Percentiles rank a stretch among this genome's conserved stretches.
Evolutionary conservation across 2,329 filamentous ascomycete genomes (phyloP).

Genomic region (Dichotomopilus funicola): DNA sequence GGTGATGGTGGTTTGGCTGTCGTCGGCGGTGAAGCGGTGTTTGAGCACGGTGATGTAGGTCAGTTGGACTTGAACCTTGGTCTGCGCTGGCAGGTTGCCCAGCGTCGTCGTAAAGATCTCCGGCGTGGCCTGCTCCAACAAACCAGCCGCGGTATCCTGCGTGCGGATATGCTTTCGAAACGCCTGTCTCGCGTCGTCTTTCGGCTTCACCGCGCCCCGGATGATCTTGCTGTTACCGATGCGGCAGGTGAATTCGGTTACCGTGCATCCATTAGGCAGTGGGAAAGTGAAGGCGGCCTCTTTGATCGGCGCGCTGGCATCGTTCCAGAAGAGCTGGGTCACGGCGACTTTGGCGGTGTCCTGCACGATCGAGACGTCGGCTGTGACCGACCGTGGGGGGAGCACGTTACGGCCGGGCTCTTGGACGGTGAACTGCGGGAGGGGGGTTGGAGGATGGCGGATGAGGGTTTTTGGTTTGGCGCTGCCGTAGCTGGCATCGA

Average conservation of each 20-base stretch:
- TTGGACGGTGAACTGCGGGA: constrained; percentile 5
- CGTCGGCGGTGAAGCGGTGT: constrained; percentile 14
- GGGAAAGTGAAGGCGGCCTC: constrained; percentile 26
- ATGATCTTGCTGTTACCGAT: constrained; percentile 22
- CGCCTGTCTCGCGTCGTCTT: constrained; percentile 19
- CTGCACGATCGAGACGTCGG: constrained; percentile 22
- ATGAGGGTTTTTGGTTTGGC: neutral
- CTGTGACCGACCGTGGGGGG: constrained; percentile 21
- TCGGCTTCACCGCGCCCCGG: constrained; percentile 20
- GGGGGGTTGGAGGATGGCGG: too few relatives aligned
- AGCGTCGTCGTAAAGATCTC: constrained; percentile 26
- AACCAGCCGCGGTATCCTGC: constrained; percentile 7
- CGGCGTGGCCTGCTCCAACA: constrained; percentile 25
- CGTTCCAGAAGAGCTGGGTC: constrained; percentile 25
- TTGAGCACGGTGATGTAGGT: constrained; percentile 24
- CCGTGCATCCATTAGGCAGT: constrained; percentile 23
- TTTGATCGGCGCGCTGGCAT: constrained; percentile 19
- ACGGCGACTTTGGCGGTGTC: constrained; percentile 24
- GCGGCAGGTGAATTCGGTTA: constrained; percentile 25
- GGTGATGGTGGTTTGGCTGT: constrained; percentile 14
- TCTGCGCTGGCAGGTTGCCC: constrained; percentile 24
- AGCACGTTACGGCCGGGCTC: constrained; percentile 18
- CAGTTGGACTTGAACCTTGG: constrained; percentile 23
- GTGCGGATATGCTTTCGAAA: constrained; percentile 8
- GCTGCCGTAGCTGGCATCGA: too few relatives aligned